A percentile compares a stretch with the other conserved stretches of the same genome.
Conservation (phyloP, 352 stramenopile species). For the Pythium monospermum region DNA sequence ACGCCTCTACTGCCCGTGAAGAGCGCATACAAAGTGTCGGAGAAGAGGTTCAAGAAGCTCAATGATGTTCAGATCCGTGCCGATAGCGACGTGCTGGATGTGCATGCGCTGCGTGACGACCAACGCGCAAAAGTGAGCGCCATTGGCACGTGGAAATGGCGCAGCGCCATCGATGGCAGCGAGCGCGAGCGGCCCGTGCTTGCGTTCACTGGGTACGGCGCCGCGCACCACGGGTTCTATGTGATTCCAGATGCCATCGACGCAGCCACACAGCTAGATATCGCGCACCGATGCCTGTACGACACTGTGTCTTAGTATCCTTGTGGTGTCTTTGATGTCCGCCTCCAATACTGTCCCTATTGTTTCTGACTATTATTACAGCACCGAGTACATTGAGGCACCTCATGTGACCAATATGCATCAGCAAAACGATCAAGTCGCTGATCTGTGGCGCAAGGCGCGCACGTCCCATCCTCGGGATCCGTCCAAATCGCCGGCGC, state of each 20-base stretch:
- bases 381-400: constrained; percentile 60
- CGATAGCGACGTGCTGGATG: constrained; percentile 39
- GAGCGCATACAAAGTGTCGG: constrained; percentile 55
- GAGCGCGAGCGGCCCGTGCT: constrained; percentile 34
- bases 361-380: no score
- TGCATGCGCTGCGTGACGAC: constrained; percentile 25
- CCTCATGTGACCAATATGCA: constrained; percentile 81
- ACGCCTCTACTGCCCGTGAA: constrained; percentile 1
- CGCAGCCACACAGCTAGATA: constrained; percentile 37
- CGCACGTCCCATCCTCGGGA: constrained; percentile 29
- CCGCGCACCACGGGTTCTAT: constrained; percentile 53
- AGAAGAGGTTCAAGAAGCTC: constrained; percentile 72
- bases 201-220: constrained; percentile 38
- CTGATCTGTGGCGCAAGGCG: constrained; percentile 49
- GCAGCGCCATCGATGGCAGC: background rate
- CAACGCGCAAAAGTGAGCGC: constrained; percentile 27
- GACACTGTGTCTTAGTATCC: constrained; percentile 12
- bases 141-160: constrained; percentile 37
- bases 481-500: constrained; percentile 29
- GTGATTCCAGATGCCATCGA: constrained; percentile 60
- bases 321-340: background rate
- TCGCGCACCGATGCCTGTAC: constrained; percentile 60
- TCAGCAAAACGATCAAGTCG: constrained; percentile 44
- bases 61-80: constrained; percentile 20
- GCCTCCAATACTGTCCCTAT: background rate